Base-by-base conservation (phyloP, 2,329 filamentous ascomycete species). In the Gnomoniopsis sp. region DNA sequence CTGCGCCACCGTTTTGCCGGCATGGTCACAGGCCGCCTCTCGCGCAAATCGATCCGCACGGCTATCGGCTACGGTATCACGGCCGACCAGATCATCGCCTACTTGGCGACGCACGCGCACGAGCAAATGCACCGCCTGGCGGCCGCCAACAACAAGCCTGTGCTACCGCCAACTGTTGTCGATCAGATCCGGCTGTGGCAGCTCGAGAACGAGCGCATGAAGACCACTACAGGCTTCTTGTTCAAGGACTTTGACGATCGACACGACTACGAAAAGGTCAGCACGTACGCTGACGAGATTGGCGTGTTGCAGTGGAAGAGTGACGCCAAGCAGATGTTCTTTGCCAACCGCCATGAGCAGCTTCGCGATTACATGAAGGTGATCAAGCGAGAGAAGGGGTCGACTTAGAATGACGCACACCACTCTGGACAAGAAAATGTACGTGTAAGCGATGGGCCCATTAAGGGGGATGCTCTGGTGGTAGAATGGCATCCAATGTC, bases 131-230 rank as follows among this genome's bases (percentile, higher is more conserved):
- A 89, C 66, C 88, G 89, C 62, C 80, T 84, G 47, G 82, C 84
- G 6, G 75, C 79, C 26, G 65, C 79, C 50, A 67, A 82, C 61
- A 83, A 83, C 67, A 80, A 80, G 62, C 89, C 93, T 1, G 85
- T 96, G 17, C 82, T 99, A 2, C 95, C 96, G 1, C 93, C 95
- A 0, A 98, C 96, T 0, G 95, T 99, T 17, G 91, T 97, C 63
- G 95, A 99, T 74, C 95, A 99, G 78, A 97, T 99, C 68, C 84
- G 93, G 2, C 84, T 99, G 21, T 99, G 95, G 95, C 93, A 99
- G 77, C 87, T 98, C 54, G 95, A 99, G 74, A 92, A 93, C 64
- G 95, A 99, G 77, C 85, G 95, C 53, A 96, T 99, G 84, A 90
- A 89, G 71, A 86, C 90, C 1, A 91, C 87, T 6, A 78, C 82